These are phyloP conservation scores for Aspergillus neoniger DNA, from an alignment of 2,329 filamentous ascomycete species.

Conservation along the genomic window DNA sequence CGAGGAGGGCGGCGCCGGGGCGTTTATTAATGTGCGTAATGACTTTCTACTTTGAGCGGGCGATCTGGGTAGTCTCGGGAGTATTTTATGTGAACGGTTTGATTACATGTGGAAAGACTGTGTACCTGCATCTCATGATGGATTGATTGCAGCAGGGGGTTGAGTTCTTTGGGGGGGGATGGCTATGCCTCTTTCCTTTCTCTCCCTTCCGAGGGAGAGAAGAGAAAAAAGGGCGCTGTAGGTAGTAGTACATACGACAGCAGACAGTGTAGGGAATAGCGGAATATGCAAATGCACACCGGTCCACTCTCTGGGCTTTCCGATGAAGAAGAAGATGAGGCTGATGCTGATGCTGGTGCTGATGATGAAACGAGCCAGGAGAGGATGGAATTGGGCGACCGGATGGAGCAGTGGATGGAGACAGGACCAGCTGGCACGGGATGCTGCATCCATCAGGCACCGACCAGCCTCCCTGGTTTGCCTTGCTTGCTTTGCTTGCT, in stretches of 20 bases:
- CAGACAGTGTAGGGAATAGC: too few species aligned
- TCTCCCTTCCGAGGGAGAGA: too few species aligned
- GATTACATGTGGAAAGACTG: slow-evolving; percentile 8
- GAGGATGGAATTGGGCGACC: not conserved
- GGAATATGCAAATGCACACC: too few species aligned
- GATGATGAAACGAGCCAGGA: not conserved
- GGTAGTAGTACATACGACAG: too few species aligned
- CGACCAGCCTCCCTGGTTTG: not conserved
- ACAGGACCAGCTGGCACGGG: not conserved
- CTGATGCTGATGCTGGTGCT: too few species aligned
- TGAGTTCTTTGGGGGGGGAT: not conserved
- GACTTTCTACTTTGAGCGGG: slow-evolving; percentile 45
- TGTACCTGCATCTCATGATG: not conserved
- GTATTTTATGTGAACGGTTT: not conserved
- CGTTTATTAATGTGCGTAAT: slow-evolving; percentile 72
- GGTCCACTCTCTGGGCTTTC: too few species aligned
- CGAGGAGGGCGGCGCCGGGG: slow-evolving; percentile 75
- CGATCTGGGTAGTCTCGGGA: slow-evolving; percentile 3
- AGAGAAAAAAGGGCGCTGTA: too few species aligned
- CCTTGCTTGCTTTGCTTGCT: not conserved
- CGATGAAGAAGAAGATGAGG: too few species aligned
- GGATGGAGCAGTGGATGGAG: too few species aligned
- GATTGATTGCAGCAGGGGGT: not conserved
- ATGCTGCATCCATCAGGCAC: not conserved
- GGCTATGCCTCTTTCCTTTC: not conserved